phyloP scores from a whole-genome alignment of 106 monocot species.

The Dendrobium officinale region DNA sequence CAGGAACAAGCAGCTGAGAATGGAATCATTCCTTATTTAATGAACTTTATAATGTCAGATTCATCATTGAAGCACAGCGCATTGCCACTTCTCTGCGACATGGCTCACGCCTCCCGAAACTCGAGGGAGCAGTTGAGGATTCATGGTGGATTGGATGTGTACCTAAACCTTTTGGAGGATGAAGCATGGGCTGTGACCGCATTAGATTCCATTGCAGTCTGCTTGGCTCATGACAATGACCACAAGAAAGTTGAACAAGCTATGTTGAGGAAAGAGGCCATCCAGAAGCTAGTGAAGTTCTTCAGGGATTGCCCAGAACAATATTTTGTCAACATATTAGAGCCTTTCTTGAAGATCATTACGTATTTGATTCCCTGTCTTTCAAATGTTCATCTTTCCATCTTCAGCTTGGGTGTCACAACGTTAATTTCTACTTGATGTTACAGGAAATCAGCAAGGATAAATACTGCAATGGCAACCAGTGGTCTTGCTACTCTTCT shows the following conservation, averaged over 20 bases:
- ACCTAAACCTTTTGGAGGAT: conserved; percentile 84
- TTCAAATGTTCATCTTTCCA: background rate
- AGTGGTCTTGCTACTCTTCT: conserved; percentile 87
- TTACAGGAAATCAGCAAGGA: conserved; percentile 89
- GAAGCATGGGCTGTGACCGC: conserved; percentile 90
- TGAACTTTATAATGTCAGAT: conserved; percentile 82
- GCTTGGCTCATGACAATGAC: conserved; percentile 94
- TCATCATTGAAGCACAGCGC: conserved; percentile 89
- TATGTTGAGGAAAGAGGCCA: conserved; percentile 89
- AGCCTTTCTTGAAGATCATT: conserved; percentile 97
- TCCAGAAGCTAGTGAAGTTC: conserved; percentile 83
- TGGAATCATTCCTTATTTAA: conserved; percentile 94
- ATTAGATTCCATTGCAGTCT: conserved; percentile 87
- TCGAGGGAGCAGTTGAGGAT: conserved; percentile 90
- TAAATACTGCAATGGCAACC: conserved; percentile 91
- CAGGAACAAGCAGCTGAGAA: conserved; percentile 99
- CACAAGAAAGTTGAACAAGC: conserved; percentile 87
- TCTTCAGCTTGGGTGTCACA: background rate
- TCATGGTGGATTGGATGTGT: conserved; percentile 92
- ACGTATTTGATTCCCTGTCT: conserved; percentile 36
- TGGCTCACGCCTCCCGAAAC: conserved; percentile 98
- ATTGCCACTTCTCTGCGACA: conserved; percentile 84
- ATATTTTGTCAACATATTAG: conserved; percentile 92
- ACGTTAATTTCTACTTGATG: background rate
- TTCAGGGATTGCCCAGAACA: conserved; percentile 89